phyloP scores from a whole-genome alignment of 1,139 yeast species.

The Tardiomyces blankii region DNA sequence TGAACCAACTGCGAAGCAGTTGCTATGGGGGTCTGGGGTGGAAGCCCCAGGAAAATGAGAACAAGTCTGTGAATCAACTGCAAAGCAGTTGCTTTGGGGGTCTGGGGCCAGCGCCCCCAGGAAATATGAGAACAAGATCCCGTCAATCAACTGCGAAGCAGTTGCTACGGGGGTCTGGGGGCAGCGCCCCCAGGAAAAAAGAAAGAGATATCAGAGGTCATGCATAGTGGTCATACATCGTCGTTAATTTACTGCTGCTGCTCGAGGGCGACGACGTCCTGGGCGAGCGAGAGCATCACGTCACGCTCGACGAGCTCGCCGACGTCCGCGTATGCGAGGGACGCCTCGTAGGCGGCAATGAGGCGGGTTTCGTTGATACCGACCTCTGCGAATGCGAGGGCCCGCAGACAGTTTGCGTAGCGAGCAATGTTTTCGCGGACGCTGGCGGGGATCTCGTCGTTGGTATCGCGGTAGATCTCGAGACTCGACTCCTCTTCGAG shows the following conservation, averaged over 20 bases:
- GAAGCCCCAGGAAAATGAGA: too few species aligned
- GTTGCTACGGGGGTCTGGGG: too few species aligned
- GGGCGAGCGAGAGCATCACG: conserved; percentile 61
- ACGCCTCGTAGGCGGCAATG: conserved; percentile 77
- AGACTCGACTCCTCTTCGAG: conserved; percentile 92
- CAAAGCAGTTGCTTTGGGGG: too few species aligned
- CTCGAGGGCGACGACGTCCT: conserved; percentile 44
- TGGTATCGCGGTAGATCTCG: conserved; percentile 89
- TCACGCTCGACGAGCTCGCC: conserved; percentile 70
- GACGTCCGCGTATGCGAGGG: conserved; percentile 62
- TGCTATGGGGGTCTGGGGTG: too few species aligned
- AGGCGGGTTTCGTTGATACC: conserved; percentile 80
- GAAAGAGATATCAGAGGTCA: too few species aligned
- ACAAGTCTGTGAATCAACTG: too few species aligned
- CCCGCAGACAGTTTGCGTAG: conserved; percentile 73
- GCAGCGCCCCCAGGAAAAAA: too few species aligned
- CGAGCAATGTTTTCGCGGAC: conserved; percentile 69
- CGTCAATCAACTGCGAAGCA: too few species aligned
- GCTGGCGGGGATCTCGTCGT: conserved; percentile 55
- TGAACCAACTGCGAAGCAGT: too few species aligned
- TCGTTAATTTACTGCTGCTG: conserved; percentile 2
- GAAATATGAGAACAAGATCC: too few species aligned
- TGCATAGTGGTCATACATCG: conserved; percentile 10
- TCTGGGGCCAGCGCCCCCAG: too few species aligned
- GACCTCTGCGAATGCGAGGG: conserved; percentile 69